A percentile compares a stretch with the other conserved stretches of the same genome.
Conservation (phyloP, 2,329 filamentous ascomycete species). For the Sporothrix curviconia region DNA sequence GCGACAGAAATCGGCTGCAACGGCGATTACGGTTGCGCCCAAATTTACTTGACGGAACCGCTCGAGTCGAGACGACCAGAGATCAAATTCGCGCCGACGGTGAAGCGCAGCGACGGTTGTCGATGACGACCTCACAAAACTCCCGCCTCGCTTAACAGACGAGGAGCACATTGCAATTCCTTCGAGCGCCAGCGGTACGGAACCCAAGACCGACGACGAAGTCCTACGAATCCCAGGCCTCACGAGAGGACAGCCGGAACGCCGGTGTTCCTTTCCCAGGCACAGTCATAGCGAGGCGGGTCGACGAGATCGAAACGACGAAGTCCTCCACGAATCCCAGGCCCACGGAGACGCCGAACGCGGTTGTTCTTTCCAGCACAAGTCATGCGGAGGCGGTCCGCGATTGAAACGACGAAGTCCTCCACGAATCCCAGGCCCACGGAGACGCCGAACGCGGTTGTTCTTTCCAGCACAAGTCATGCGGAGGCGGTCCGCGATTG, state of each 20-base stretch:
- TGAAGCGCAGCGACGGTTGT: slow-evolving; percentile 54
- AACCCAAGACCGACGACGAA: slow-evolving; percentile 62
- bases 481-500: slow-evolving; percentile 28
- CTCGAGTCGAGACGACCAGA: slow-evolving; percentile 31
- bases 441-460: slow-evolving; percentile 83
- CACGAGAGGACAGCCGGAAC: slow-evolving; percentile 70
- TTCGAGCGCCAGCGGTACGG: slow-evolving; percentile 70
- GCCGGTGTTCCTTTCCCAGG: no score
- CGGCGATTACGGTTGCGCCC: background rate
- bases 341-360: slow-evolving; percentile 83
- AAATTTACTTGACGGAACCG: slow-evolving; percentile 18
- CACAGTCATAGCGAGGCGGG: slow-evolving; percentile 28
- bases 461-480: no score
- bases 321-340: slow-evolving; percentile 75
- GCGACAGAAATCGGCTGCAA: background rate
- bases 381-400: slow-evolving; percentile 28
- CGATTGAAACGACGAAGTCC: slow-evolving; percentile 39
- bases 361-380: no score
- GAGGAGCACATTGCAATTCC: slow-evolving; percentile 82
- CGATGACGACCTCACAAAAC: slow-evolving; percentile 40
- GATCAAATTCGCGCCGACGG: slow-evolving; percentile 64
- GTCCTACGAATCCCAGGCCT: slow-evolving; percentile 73
- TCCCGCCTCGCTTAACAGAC: slow-evolving; percentile 49
- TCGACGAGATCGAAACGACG: no score
- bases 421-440: slow-evolving; percentile 87